Evolutionary conservation across 805 yeast genomes (phyloP), one percentile per base, ranked within the genome.

Genomic region (Metschnikowia proteae): DNA sequence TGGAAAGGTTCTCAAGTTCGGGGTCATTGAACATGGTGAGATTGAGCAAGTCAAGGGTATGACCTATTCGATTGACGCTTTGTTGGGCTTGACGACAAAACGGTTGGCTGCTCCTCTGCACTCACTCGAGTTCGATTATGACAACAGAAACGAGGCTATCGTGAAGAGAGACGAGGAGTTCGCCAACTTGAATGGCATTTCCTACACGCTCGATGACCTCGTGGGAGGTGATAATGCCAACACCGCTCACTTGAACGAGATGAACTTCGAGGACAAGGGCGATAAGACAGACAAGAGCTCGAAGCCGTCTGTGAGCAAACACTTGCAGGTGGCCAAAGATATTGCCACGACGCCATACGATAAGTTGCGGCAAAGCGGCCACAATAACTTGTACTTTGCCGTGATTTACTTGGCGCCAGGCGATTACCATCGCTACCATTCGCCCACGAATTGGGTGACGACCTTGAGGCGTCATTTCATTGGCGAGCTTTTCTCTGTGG

Each of bases 341-440:
- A 63, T 77, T 45, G 63, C 68, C 6, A 70, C 74, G 5, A 56
- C 66, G 34, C 60, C 67, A 26, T 41, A 60, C 22, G 69, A 66
- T 52, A 57, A 65, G 31, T 64, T 73, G 23, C 59, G 65, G 23
- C 49, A 54, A 6, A 60, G 66, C 51, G 54, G 48, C 9, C 77
- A 79, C 37, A 86, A 82, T 46, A 79, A 82, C 57, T 72, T 94
- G 48, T 92, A 77, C 61, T 94, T 85, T 66, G 85, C 96, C 0
- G 99, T 94, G 17, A 88, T 94, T 17, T 94, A 94, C 64, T 75
- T 94, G 46, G 97, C 98, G 0, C 99, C 99, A 0, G 99, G 99
- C 35, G 99, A 94, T 65, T 94, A 94, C 67, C 99, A 94, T 68
- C 84, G 96, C 53, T 94, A 85, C 71, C 99, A 94, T 65, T 88